Base-by-base conservation (phyloP, 2,329 filamentous ascomycete genomes). In the Alternaria arbusti region DNA sequence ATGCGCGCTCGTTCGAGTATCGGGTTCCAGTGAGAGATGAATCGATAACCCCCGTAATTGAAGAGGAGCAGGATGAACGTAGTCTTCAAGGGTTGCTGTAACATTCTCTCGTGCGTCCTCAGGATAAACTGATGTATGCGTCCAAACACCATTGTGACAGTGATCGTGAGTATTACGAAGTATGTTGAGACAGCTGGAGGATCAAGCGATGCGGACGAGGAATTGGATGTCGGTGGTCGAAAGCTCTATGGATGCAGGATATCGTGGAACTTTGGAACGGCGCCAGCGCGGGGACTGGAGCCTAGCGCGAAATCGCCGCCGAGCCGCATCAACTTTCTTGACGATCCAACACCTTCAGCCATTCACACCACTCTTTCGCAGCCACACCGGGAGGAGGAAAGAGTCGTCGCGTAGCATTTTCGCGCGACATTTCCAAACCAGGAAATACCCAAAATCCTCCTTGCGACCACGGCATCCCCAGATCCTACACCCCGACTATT, bases 41-140 rank as follows among this genome's bases (percentile, higher is more conserved):
- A 64, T 72, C 71, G 74, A 65, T 65, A 74, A 36, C 74, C 26
- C 46, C 74, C 72, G 64, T 71, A 77, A 64, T 70, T 71, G 57
- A 56, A 61, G 28, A 62, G 60, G 64, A 70, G 64, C 17, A 75
- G 63, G 50, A 70, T 49, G 63, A 65, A 52, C 23, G 70, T 63
- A 23, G 67, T 67, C 28, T 62, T 67, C 56, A 70, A 43, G 25
- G 65, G 63, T 12, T 64, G 57, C 30, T 55, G 64, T 20, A 58
- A 51, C 36, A 40, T 40, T 40, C n/a, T 40, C 36, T 40, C 36
- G n/a, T 40, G 15, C 36, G 36, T 40, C 36, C 36, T 40, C n/a
- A 11, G 36, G 54, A 65, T 59, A 28, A 64, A 60, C 51, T 69
- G 67, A 22, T 61, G 63, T 30, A 69, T 61, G 17, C 61, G 59